Conservation (phyloP, 192 early-diverging fungal genomes). For the Rhizoclosmatium sp. region DNA sequence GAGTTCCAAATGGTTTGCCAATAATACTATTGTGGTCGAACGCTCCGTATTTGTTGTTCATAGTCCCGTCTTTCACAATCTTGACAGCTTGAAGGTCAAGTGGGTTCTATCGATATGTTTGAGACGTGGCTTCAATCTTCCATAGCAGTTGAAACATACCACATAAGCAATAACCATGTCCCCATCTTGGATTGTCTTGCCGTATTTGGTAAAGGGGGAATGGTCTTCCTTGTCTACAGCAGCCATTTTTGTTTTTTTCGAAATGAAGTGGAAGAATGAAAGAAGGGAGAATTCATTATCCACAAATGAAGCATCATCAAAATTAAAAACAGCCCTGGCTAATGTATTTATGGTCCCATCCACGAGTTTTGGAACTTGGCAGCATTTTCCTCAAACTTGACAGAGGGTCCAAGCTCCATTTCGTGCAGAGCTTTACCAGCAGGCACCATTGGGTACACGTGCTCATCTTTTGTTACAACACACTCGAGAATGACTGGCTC, state of each 20-base stretch:
- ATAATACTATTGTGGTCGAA: slow-evolving; percentile 87
- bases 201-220: slow-evolving; percentile 35
- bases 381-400: slow-evolving; percentile 52
- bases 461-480: slow-evolving; percentile 89
- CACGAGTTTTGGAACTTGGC: slow-evolving; percentile 59
- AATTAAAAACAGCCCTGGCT: background rate
- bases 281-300: too few species aligned
- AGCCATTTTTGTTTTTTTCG: background rate
- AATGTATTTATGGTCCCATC: slow-evolving; percentile 50
- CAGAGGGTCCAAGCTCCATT: slow-evolving; percentile 58
- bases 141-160: slow-evolving; percentile 49
- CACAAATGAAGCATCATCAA: background rate
- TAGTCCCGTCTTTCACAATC: slow-evolving; percentile 65
- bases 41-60: slow-evolving; percentile 81
- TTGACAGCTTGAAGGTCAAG: slow-evolving; percentile 72
- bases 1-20: slow-evolving; percentile 85
- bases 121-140: background rate
- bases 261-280: background rate
- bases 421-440: slow-evolving; percentile 94
- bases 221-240: background rate
- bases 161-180: slow-evolving; percentile 81
- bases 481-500: slow-evolving; percentile 93
- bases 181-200: slow-evolving; percentile 70
- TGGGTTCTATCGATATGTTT: slow-evolving; percentile 59
- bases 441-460: slow-evolving; percentile 97